Evolutionary conservation across 164 flowering plant genomes (phyloP).

Genomic region (Tetrastigma voinierianum): DNA sequence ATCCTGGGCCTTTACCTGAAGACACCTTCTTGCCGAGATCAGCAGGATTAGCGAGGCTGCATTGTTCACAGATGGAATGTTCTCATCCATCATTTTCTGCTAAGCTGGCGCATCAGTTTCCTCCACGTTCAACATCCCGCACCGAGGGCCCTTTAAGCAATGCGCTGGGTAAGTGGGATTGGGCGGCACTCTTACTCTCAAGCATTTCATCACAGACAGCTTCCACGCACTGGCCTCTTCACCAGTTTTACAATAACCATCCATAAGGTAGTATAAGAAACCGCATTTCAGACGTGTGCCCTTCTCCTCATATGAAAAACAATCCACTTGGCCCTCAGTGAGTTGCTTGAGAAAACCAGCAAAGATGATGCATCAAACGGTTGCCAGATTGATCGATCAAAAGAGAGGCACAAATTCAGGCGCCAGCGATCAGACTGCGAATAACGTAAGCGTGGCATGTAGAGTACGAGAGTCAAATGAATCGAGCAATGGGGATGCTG

Average conservation of each 20-base stretch:
- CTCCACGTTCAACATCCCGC: constrained; percentile 42
- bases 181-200: constrained; percentile 33
- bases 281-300: constrained; percentile 60
- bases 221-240: constrained; percentile 46
- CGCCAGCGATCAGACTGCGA: constrained; percentile 32
- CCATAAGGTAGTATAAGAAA: constrained; percentile 73
- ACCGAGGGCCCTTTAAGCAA: constrained; percentile 58
- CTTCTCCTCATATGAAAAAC: constrained; percentile 50
- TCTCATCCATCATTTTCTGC: constrained; percentile 51
- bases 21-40: constrained; percentile 68
- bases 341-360: constrained; percentile 25
- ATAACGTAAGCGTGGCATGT: constrained; percentile 35
- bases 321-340: constrained; percentile 45
- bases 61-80: constrained; percentile 37
- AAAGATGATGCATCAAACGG: constrained; percentile 70
- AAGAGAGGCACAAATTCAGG: constrained; percentile 77
- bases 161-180: constrained; percentile 77
- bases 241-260: constrained; percentile 59
- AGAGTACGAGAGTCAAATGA: constrained; percentile 58
- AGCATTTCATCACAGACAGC: constrained; percentile 81
- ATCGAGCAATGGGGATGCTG: constrained; percentile 73
- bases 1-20: constrained; percentile 64
- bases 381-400: constrained; percentile 66
- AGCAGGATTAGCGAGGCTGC: constrained; percentile 75
- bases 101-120: constrained; percentile 62